Evolutionary conservation across 1,284 basidiomycete genomes (phyloP).

Genomic region (Stereum hirsutum): DNA sequence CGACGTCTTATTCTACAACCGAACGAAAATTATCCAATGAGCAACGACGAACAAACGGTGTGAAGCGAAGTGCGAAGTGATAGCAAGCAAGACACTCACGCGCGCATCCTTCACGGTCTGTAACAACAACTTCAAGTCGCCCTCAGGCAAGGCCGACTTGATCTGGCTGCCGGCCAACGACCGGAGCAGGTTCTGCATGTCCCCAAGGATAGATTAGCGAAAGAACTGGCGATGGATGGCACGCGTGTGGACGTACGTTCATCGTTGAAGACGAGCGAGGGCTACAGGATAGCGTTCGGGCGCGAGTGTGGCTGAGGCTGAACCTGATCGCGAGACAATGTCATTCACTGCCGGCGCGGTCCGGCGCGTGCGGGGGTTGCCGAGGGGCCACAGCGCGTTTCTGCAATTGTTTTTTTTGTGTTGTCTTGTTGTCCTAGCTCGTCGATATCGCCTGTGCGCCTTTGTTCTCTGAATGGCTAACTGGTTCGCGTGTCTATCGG

Average conservation of each 20-base stretch:
- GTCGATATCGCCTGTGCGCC: too few species aligned
- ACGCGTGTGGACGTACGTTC: constrained; percentile 28
- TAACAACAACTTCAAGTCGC: constrained; percentile 64
- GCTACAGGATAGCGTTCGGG: neutral
- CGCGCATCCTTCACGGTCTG: constrained; percentile 68
- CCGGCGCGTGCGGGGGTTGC: too few species aligned
- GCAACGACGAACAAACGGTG: constrained; percentile 11
- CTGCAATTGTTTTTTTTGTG: too few species aligned
- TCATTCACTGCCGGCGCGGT: too few species aligned
- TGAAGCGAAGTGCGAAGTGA: constrained; percentile 5
- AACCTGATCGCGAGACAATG: too few species aligned
- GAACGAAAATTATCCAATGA: neutral
- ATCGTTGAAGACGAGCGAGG: too few species aligned
- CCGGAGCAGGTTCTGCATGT: constrained; percentile 65
- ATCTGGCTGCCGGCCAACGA: constrained; percentile 63
- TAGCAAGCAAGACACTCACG: constrained; percentile 35
- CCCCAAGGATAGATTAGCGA: constrained; percentile 12
- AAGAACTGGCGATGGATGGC: constrained; percentile 18
- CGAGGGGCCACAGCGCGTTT: too few species aligned
- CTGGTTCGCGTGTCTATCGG: too few species aligned
- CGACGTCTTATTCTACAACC: constrained; percentile 40
- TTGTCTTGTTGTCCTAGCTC: too few species aligned
- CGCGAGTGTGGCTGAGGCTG: neutral
- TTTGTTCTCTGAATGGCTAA: too few species aligned
- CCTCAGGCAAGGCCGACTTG: constrained; percentile 37